Evolutionary conservation across 2,329 filamentous ascomycete genomes (phyloP), one percentile per base, ranked within the genome.

Genomic region (Trichothecium sympodiale): DNA sequence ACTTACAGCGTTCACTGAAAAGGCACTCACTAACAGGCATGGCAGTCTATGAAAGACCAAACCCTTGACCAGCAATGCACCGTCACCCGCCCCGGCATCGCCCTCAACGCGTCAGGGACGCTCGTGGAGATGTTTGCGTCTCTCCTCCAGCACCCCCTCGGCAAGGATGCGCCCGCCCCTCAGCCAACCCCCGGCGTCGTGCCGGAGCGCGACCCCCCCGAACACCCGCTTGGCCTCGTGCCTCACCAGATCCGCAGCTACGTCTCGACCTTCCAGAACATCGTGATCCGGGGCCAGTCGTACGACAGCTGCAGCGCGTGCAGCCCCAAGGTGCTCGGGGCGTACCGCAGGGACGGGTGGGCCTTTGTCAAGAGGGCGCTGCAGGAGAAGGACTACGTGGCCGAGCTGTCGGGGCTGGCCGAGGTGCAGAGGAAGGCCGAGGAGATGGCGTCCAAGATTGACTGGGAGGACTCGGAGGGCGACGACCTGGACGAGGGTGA

Each of bases 21-120:
- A n/a, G n/a, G n/a, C 27, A 2, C 13, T 31, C 14, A 17, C 37
- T 43, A 32, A 37, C 35, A 29, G 6, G n/a, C 18, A 13, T 12
- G 40, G 33, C 50, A 94, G 84, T 94, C 87, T 3, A 74, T 94
- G 52, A 94, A 89, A 58, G 87, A 94, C 50, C 84, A 88, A 47
- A 96, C 91, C 0, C 77, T 98, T 9, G 91, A 98, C 54, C 91
- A 98, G 56, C 91, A 96, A 60, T 98, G 91, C 59, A 98, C 91
- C 0, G 91, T 98, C 15, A 98, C 91, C 3, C 77, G 91, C 8
- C 91, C 91, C 1, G 91, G 91, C 13, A 78, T 94, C 26, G 89
- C 91, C 12, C 81, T 87, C 8, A 91, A 95, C 38, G 91, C 91
- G 7, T 95, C 91, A 3, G 85, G 86, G 3, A 69, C 94, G 25